Percentiles rank a stretch among this genome's conserved stretches.
These are phyloP conservation scores for Pseudozyma tsukubaensis DNA, from an alignment of 1,284 basidiomycete species.

Conservation along the genomic window DNA sequence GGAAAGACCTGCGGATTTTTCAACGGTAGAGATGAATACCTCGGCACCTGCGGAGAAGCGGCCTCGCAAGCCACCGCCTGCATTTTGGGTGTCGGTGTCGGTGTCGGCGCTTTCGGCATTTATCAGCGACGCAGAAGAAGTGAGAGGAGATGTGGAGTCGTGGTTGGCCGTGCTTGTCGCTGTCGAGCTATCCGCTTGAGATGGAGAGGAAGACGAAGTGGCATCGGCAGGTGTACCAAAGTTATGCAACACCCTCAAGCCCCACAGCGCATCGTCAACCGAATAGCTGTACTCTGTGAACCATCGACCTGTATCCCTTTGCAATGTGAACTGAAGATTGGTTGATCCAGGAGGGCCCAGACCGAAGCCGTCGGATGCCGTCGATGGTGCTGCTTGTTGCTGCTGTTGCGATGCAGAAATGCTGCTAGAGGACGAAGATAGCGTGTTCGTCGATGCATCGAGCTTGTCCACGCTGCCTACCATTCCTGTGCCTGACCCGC, in stretches of 20 bases:
- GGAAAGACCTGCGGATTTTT: conserved; percentile 92
- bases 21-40: conserved; percentile 90
- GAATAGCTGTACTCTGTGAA: conserved; percentile 95
- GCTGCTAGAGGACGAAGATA: conserved; percentile 4
- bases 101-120: conserved; percentile 76
- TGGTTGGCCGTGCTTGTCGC: not conserved
- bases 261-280: conserved; percentile 92
- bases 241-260: conserved; percentile 88
- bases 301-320: conserved; percentile 92
- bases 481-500: not conserved
- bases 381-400: conserved; percentile 12
- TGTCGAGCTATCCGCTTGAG: not conserved
- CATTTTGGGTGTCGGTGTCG: conserved; percentile 8
- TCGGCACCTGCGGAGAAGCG: conserved; percentile 92
- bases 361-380: conserved; percentile 9
- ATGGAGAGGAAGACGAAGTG: not conserved
- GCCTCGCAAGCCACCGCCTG: conserved; percentile 81
- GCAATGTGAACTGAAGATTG: conserved; percentile 82
- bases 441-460: conserved; percentile 10
- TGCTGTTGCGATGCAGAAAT: not conserved
- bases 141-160: too few species aligned
- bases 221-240: conserved; percentile 73
- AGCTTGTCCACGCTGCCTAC: conserved; percentile 7
- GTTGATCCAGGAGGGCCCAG: conserved; percentile 58
- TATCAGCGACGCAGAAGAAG: not conserved